Evolutionary conservation across 129 eudicot species (phyloP), one percentile per base, ranked within the genome.

Genomic region (Centrapalus pauciflorus): DNA sequence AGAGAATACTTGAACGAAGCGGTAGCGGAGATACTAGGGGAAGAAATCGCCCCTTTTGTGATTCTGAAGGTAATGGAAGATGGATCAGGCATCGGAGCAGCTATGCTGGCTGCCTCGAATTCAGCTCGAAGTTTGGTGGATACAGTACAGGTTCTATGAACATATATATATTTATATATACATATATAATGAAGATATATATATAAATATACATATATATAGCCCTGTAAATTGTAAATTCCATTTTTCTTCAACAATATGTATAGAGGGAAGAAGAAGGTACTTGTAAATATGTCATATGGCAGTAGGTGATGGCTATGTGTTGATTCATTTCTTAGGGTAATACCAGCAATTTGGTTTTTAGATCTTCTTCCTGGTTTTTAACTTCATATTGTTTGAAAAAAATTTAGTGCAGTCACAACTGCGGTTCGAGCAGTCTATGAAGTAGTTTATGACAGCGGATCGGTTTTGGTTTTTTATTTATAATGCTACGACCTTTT

Each of bases 41-140:
- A 92, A 13, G 95, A 92, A 4, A 65, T 88, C 2, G 77, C 95
- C 13, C 84, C 90, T 0, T 74, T 81, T 37, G 95, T 92, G 21
- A 66, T 70, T 32, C 83, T 92, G 3, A 83, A 77, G 75, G 87
- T 75, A 19, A 83, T 76, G 65, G 96, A 92, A 75, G 98, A 92
- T 66, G 98, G 98, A 24, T 88, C 98, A 13, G 98, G 96, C 49
- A 88, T 81, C 51, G 98, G 98, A 28, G 87, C 96, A 13, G 98
- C 96, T 43, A 81, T 91, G 70, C 76, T 91, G 48, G 98, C 98
- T 16, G 98, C 98, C 16, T 75, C 96, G 34, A 65, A 91, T 76
- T 82, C 92, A 34, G 43, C 80, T 45, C 30, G 71, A 49, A 65
- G 28, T 76, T n/a, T n/a, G n/a, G 85, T 80, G 77, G 89, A 86